A percentile compares a stretch with the other conserved stretches of the same genome.
Conservation (phyloP, 106 monocot species). For the Allium fistulosum region DNA sequence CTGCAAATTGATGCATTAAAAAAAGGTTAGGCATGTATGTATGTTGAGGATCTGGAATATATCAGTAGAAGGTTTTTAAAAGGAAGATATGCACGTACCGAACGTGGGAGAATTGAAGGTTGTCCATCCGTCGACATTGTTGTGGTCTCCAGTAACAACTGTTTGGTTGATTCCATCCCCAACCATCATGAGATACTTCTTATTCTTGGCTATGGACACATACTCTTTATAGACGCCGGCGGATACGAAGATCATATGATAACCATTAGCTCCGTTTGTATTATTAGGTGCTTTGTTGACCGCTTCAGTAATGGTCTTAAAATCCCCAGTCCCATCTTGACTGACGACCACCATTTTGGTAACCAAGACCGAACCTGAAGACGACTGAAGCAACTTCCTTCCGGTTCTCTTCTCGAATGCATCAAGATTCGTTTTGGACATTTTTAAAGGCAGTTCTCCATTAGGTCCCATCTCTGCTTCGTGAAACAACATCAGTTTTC, state of each 20-base stretch:
- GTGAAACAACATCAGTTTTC: constrained; percentile 33
- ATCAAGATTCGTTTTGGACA: background rate
- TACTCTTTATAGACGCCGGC: too few relatives aligned
- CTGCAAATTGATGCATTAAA: background rate
- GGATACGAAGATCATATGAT: too few relatives aligned
- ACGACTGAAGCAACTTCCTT: constrained; percentile 21
- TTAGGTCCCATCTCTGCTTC: constrained; percentile 2
- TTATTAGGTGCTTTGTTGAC: constrained; percentile 28
- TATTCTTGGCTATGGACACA: too few relatives aligned
- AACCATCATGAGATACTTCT: constrained; percentile 30
- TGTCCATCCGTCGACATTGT: constrained; percentile 2
- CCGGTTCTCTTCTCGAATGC: constrained; percentile 38
- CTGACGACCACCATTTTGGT: constrained; percentile 32
- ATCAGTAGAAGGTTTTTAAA: background rate
- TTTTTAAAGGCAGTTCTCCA: constrained; percentile 21
- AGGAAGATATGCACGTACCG: constrained; percentile 12
- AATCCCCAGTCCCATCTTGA: constrained; percentile 38
- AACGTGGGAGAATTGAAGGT: constrained; percentile 52
- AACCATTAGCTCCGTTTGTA: too few relatives aligned
- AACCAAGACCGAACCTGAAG: constrained; percentile 15
- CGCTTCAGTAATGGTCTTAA: constrained; percentile 34
- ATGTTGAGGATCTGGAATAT: background rate
- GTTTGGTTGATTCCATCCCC: constrained; percentile 58
- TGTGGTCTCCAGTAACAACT: constrained; percentile 42
- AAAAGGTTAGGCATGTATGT: background rate